Evolutionary conservation across 2,329 filamentous ascomycete species (phyloP).

Genomic region (Aspergillus sp.): DNA sequence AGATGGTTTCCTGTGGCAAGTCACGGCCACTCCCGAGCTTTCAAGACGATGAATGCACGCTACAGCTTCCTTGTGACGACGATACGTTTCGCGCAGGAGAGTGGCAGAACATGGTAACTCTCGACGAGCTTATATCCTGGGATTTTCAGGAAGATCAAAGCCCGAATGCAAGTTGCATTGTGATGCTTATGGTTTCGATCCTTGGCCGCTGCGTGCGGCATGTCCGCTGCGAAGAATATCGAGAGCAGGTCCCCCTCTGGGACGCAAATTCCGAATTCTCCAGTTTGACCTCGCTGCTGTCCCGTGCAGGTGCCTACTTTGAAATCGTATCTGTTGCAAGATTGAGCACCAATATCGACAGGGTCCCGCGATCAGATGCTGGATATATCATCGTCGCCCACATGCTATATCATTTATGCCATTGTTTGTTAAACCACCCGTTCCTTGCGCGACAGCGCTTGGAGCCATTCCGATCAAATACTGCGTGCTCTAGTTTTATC

Average conservation of each 20-base stretch:
- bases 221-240: background rate
- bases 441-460: conserved; percentile 32
- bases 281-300: conserved; percentile 29
- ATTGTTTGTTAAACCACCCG: conserved; percentile 38
- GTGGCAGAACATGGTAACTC: conserved; percentile 18
- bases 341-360: conserved; percentile 32
- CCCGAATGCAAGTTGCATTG: conserved; percentile 10
- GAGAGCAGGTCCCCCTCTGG: background rate
- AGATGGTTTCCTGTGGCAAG: conserved; percentile 28
- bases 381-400: conserved; percentile 32
- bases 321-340: conserved; percentile 9
- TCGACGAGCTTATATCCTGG: conserved; percentile 23
- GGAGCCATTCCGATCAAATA: conserved; percentile 13
- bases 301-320: too few relatives aligned
- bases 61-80: conserved; percentile 28
- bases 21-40: conserved; percentile 19
- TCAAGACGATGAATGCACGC: conserved; percentile 24
- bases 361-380: conserved; percentile 7
- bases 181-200: background rate
- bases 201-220: background rate
- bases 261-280: conserved; percentile 28
- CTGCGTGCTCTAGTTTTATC: background rate
- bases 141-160: conserved; percentile 15
- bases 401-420: conserved; percentile 33
- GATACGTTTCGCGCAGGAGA: conserved; percentile 4